These are phyloP conservation scores for Cinchona pubescens DNA, from an alignment of 257 asterid genomes.

Conservation along the genomic window DNA sequence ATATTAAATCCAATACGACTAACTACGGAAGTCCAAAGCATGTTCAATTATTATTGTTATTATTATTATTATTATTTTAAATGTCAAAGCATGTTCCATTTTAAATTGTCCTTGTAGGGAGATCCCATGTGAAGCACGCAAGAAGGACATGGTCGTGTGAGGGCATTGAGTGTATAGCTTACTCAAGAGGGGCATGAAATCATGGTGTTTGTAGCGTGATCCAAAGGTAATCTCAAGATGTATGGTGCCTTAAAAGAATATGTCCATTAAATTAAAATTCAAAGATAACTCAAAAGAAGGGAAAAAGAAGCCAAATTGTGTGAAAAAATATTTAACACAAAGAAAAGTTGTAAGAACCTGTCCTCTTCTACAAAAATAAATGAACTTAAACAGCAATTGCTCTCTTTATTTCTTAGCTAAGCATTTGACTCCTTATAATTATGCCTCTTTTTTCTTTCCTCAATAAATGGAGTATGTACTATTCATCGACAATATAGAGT, in stretches of 20 bases:
- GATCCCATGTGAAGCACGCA: conserved; percentile 24
- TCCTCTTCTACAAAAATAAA: not conserved
- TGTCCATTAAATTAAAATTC: conserved; percentile 5
- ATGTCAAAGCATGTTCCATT: too few species aligned
- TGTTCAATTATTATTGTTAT: too few species aligned
- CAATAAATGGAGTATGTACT: too few species aligned
- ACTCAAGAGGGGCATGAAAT: conserved; percentile 27
- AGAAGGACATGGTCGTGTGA: conserved; percentile 9
- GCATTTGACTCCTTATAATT: conserved; percentile 7
- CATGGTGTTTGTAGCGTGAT: conserved; percentile 39
- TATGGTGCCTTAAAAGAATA: conserved; percentile 31
- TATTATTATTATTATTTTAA: too few species aligned
- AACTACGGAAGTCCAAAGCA: not conserved
- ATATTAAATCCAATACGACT: not conserved
- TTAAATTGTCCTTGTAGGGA: not conserved
- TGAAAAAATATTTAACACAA: not conserved
- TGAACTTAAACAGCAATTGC: conserved; percentile 7
- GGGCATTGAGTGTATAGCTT: conserved; percentile 27
- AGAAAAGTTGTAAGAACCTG: not conserved
- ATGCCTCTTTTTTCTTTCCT: conserved; percentile 13
- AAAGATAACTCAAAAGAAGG: conserved; percentile 14
- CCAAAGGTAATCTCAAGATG: conserved; percentile 23
- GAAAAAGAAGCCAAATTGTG: conserved; percentile 13
- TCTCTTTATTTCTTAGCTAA: conserved; percentile 15
- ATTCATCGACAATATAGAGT: too few species aligned